phyloP scores from a whole-genome alignment of 2,329 filamentous ascomycete species.

The Emergomyces orientalis region DNA sequence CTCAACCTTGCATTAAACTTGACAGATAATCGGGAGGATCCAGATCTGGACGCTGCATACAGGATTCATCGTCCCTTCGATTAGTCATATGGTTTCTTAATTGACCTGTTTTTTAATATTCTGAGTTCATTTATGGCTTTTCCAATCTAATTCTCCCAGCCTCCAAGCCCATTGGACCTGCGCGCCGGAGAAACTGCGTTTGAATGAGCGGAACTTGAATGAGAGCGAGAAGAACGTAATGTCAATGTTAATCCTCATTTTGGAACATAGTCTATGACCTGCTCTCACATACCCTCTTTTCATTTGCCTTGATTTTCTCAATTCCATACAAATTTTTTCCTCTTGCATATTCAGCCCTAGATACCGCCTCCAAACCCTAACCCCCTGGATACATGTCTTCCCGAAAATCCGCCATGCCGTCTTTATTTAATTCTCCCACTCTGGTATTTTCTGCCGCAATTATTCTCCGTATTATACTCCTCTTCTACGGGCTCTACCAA shows the following conservation, averaged over 20 bases:
- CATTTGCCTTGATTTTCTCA: background rate
- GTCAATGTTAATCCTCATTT: background rate
- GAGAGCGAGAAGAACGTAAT: background rate
- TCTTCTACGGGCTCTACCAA: conserved; percentile 86
- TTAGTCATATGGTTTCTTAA: background rate
- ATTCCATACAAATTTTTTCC: background rate
- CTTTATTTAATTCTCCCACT: conserved; percentile 13
- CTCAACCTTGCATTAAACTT: background rate
- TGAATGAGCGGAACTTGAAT: background rate
- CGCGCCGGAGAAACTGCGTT: background rate
- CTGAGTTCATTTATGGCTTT: too few species aligned
- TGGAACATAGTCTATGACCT: background rate
- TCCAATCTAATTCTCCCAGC: too few species aligned
- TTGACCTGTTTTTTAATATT: background rate
- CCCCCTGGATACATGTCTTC: background rate
- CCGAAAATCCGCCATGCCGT: background rate
- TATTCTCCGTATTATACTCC: conserved; percentile 60
- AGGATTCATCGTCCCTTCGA: background rate
- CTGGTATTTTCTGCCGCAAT: conserved; percentile 34
- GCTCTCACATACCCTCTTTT: too few species aligned
- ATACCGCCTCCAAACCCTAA: background rate
- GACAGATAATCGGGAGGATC: background rate
- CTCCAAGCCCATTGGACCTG: background rate
- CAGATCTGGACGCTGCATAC: background rate
- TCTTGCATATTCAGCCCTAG: background rate